Evolutionary conservation across 2,329 filamentous ascomycete genomes (phyloP).

Genomic region (Diaporthe destruens): DNA sequence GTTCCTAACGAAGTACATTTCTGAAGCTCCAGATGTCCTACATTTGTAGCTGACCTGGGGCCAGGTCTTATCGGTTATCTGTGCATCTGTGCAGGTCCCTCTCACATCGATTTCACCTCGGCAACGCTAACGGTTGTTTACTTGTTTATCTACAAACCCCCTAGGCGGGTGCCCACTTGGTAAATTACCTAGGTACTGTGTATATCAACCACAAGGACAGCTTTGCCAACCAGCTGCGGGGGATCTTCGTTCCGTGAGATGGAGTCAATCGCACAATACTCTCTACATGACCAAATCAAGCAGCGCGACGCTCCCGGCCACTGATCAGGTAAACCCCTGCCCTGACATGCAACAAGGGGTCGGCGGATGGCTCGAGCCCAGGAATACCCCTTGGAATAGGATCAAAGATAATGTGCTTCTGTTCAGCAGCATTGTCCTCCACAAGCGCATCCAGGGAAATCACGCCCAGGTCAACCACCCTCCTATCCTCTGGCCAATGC

Average conservation of each 20-base stretch:
- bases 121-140: background rate
- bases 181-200: too few species aligned
- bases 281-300: slow-evolving; percentile 45
- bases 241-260: background rate
- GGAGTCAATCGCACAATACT: background rate
- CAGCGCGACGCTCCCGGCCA: slow-evolving; percentile 64
- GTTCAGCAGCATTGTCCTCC: slow-evolving; percentile 56
- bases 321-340: slow-evolving; percentile 68
- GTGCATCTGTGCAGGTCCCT: background rate
- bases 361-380: slow-evolving; percentile 64
- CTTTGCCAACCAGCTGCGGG: too few species aligned
- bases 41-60: background rate
- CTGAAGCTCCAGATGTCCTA: slow-evolving; percentile 16
- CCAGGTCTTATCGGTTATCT: slow-evolving; percentile 27
- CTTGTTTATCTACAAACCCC: background rate
- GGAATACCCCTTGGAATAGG: slow-evolving; percentile 64
- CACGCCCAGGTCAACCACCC: slow-evolving; percentile 63
- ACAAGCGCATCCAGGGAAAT: slow-evolving; percentile 58
- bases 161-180: background rate
- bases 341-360: slow-evolving; percentile 68
- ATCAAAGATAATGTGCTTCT: slow-evolving; percentile 69
- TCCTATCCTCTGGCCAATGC: slow-evolving; percentile 64
- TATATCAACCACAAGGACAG: background rate
- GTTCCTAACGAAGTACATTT: background rate
- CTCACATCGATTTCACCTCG: background rate